Evolutionary conservation across 331 rosid genomes (phyloP).

Genomic region (Erythrophleum ivorense): DNA sequence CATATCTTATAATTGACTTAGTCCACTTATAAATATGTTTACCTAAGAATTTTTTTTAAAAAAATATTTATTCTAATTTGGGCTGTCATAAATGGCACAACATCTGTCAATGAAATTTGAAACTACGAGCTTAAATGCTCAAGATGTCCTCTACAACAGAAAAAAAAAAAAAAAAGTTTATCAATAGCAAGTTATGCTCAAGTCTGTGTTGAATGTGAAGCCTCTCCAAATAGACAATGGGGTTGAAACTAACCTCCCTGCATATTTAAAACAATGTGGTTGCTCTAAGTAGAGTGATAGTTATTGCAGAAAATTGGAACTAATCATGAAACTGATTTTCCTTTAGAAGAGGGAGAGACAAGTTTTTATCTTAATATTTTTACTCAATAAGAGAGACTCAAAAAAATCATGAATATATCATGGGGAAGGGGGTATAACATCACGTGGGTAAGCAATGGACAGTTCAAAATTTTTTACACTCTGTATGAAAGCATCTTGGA

Average conservation of each 20-base stretch:
- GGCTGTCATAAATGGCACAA: no score
- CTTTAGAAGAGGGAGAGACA: background rate
- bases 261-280: background rate
- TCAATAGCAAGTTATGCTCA: no score
- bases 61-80: no score
- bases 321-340: background rate
- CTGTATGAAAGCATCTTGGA: conserved; percentile 58
- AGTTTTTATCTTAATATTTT: background rate
- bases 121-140: no score
- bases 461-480: conserved; percentile 40
- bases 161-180: no score
- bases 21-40: no score
- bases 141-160: no score
- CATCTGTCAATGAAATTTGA: no score
- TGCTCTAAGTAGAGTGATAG: background rate
- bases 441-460: conserved; percentile 17
- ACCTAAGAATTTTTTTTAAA: no score
- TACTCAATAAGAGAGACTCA: background rate
- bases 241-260: no score
- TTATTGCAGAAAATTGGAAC: background rate
- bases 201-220: background rate
- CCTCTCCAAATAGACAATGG: background rate
- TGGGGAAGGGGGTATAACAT: conserved; percentile 17
- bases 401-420: conserved; percentile 23
- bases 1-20: no score